Base-by-base conservation (phyloP, 495 filamentous ascomycete genomes). In the Delitschia confertaspora region DNA sequence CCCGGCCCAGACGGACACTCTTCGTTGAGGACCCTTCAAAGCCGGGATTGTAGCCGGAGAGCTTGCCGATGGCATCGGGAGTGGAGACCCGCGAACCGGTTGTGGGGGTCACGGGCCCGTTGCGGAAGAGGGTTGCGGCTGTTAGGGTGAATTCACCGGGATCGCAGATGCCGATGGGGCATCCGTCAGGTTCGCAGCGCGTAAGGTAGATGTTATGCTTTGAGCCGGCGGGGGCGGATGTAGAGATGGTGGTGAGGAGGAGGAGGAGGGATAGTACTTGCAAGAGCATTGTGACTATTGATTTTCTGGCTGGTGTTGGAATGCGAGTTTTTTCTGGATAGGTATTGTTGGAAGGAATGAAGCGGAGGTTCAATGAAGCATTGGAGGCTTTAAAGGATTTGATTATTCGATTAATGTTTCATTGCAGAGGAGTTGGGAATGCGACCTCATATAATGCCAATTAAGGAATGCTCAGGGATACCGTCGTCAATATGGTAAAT, bases 201-300 rank as follows among this genome's bases (percentile, higher is more conserved):
- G 20, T n/a, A 22, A 51, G 39, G 47, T 51, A 51, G 33, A 51
- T 27, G 34, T 43, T 42, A 20, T 51, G 32, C 14, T 44, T 45
- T 32, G 47, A 51, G 24, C 47, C 47, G 10, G 33, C 36, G 6
- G 44, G 46, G 13, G 46, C 38, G 22, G 46, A 10, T 9, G 33
- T 17, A 3, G 38, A 14, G n/a, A 27, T 14, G 11, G 16, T 26
- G 10, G 38, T 16, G 10, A 42, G 22, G 2, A 49, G 21, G n/a
- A n/a, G n/a, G n/a, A n/a, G n/a, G n/a, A n/a, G n/a, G n/a, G n/a
- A n/a, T n/a, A n/a, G n/a, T n/a, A n/a, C n/a, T n/a, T n/a, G n/a
- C n/a, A n/a, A n/a, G n/a, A n/a, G n/a, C n/a, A n/a, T n/a, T n/a
- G n/a, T n/a, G n/a, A n/a, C n/a, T n/a, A n/a, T n/a, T n/a, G n/a